Evolutionary conservation across 495 filamentous ascomycete genomes (phyloP), one percentile per base, ranked within the genome.

Genomic region (Podospora pseudoanserina): DNA sequence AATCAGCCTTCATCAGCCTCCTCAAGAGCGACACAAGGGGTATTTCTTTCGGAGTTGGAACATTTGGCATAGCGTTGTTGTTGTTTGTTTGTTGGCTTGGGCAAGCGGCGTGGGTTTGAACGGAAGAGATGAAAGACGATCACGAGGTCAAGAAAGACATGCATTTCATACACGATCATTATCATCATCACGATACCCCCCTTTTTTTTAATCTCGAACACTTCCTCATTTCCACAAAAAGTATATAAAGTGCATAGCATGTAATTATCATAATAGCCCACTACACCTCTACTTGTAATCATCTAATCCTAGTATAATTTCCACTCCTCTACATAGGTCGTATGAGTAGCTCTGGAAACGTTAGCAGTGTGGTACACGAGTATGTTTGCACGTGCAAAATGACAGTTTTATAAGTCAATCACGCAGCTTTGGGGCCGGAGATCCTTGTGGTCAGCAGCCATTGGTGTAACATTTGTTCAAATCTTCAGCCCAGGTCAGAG

Each of bases 41-140:
- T 9, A 11, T 49, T 49, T 13, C 13, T 49, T 49, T 49, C 16
- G 62, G 62, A 23, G 39, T 59, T 54, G 27, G 20, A 28, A 49
- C 15, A 27, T 34, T 65, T 65, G 64, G 64, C 39, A 49, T 49
- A 49, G 39, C 39, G 39, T 11, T 5, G 34, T 39, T 49, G 39
- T 13, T 49, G 13, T 49, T 49, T 49, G 39, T 49, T 49, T 49
- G 39, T 49, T 49, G 15, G 39, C 39, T 49, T 49, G 39, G 39
- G 39, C 39, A 49, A 49, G 39, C 39, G 39, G 7, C 39, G 39
- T 18, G 39, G 13, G 3, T 49, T 49, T 49, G 39, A 49, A 49
- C 39, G 39, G 39, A 49, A 49, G 15, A 11, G 39, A 13, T 11
- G 13, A 49, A 49, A 49, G 39, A 49, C 39, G 39, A 49, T 32